Base-by-base conservation (phyloP, 106 monocot species). In the Dendrobium catenatum region DNA sequence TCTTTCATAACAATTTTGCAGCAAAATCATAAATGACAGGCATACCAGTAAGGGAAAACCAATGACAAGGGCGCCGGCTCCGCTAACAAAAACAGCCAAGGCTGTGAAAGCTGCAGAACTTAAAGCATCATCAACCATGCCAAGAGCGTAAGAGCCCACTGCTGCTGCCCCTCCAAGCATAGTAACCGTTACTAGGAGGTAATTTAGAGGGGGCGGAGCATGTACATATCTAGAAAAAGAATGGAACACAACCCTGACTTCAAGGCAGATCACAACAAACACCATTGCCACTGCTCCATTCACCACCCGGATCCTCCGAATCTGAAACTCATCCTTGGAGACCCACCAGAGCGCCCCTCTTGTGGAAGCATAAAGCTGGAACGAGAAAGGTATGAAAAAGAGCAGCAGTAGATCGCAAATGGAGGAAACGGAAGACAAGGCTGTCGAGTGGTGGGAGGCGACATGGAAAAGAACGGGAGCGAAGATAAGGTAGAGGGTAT, bases 341-440 rank as follows among this genome's bases (percentile, higher is more conserved):
- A 99, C 90, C 99, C 99, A 99, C 99, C 99, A 99, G 26, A 99
- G 79, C 0, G 99, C 93, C 0, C 99, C 95, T 42, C 93, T 85
- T 0, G 95, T 99, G 2, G 95, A 91, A 0, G 99, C 91, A 79
- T 91, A 99, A 17, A 99, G 87, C 79, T 93, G 93, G 85, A 99
- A 99, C 81, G 93, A 77, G 56, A 99, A 91, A 0, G 99, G 99
- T 51, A 90, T 73, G 61, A 95, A 99, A 85, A 99, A 99, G 51
- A 99, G 86, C 51, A 99, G 82, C 75, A 95, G 74, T 66, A 90
- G 81, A 76, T 99, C 99, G 19, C 91, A 93, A 7, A 95, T 31
- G 0, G 86, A 80, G 11, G 87, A 74, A 27, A 70, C 83, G 11
- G 98, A 99, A 9, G 89, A 86, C 72, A 99, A 95, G 18, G 87